Evolutionary conservation across 805 yeast genomes (phyloP), one percentile per base, ranked within the genome.

Genomic region (Hanseniaspora valbyensis): DNA sequence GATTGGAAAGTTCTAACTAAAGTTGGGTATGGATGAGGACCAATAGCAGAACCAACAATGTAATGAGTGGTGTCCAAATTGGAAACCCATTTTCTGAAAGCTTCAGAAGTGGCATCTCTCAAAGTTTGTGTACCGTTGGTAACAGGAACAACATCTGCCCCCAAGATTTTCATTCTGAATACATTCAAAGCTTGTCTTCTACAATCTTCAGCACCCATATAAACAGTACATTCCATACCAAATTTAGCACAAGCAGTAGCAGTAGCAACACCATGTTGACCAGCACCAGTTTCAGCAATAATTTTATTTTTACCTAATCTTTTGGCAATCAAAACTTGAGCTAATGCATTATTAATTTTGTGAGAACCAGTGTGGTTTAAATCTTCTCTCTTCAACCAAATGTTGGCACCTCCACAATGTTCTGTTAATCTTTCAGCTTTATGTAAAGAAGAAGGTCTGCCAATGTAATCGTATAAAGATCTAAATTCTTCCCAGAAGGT

Each of bases 141-240:
- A 49, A 92, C 96, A 30, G 96, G 82, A 55, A 90, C 78, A 53
- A 92, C 98, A 50, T 84, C 81, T 37, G 99, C 99, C 58, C 99
- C 99, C 55, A 92, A 73, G 44, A 92, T 82, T 67, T 87, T 77
- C 95, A 92, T 92, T 73, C 99, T 80, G 75, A 92, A 92, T 36
- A 92, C 99, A 62, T 92, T 92, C 57, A 92, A 74, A 13, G 99
- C 96, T 74, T 92, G 99, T 69, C 99, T 85, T 67, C 96, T 83
- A 40, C 86, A 95, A 70, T 92, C 99, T 69, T 92, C 98, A 41
- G 97, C 97, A 55, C 99, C 99, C 99, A 92, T 92, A 63, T 78
- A 90, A 32, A 92, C 95, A 14, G 86, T 86, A 72, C 98, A 92
- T 64, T 83, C 77, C 68, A 92, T 66, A 48, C 98, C 98, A 59